Evolutionary conservation across 805 yeast genomes (phyloP).

Genomic region (Candida taoyuanica): DNA sequence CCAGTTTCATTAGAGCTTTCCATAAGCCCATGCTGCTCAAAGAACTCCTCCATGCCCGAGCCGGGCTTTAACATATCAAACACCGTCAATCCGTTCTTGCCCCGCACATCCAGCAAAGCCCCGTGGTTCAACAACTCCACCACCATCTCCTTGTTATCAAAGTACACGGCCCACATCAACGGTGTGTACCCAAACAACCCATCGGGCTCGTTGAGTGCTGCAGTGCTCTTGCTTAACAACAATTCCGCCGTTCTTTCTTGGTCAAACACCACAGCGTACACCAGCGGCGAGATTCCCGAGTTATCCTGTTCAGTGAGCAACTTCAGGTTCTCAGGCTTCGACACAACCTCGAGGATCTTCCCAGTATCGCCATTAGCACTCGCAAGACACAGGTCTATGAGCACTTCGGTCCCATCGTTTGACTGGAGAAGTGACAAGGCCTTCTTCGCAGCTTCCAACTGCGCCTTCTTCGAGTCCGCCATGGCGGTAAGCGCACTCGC

Average conservation of each 20-base stretch:
- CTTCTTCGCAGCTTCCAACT: slow-evolving; percentile 18
- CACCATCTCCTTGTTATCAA: slow-evolving; percentile 51
- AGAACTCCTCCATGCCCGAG: slow-evolving; percentile 52
- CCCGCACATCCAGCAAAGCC: slow-evolving; percentile 47
- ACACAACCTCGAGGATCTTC: slow-evolving; percentile 16
- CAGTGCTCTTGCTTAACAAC: slow-evolving; percentile 11
- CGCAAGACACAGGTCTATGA: slow-evolving; percentile 34
- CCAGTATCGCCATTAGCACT: slow-evolving; percentile 35
- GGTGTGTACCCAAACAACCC: slow-evolving; percentile 56
- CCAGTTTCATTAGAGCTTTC: too few relatives aligned
- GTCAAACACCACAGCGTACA: slow-evolving; percentile 54
- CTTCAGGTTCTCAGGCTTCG: slow-evolving; percentile 26
- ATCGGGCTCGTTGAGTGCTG: slow-evolving; percentile 32
- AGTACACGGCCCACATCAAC: slow-evolving; percentile 80
- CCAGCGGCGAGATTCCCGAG: slow-evolving; percentile 42
- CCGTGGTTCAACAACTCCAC: slow-evolving; percentile 54
- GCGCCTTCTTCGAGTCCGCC: slow-evolving; percentile 11
- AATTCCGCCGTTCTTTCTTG: slow-evolving; percentile 43
- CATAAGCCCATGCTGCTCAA: slow-evolving; percentile 46
- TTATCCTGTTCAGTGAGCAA: slow-evolving; percentile 29
- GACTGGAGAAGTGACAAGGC: slow-evolving; percentile 13
- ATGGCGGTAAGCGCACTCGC: neutral
- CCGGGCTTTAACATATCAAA: slow-evolving; percentile 53
- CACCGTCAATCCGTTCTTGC: slow-evolving; percentile 45
- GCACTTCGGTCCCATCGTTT: slow-evolving; percentile 4